Evolutionary conservation across 1,284 basidiomycete genomes (phyloP).

Genomic region (Malassezia caprae): DNA sequence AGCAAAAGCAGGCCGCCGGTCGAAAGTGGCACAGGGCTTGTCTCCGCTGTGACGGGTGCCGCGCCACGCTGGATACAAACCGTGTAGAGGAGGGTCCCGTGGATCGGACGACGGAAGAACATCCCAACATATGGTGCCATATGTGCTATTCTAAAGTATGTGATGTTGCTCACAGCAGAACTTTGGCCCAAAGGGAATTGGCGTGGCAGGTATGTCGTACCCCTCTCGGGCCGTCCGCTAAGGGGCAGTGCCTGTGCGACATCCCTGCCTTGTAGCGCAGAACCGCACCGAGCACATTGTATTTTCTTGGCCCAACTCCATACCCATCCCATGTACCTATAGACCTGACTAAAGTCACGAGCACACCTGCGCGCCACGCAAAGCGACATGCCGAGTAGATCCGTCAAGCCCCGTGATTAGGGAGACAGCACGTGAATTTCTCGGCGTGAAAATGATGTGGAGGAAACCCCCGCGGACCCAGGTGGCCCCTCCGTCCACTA

Average conservation of each 20-base stretch:
- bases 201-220: constrained; percentile 20
- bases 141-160: constrained; percentile 40
- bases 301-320: background rate
- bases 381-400: background rate
- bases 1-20: constrained; percentile 38
- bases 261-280: background rate
- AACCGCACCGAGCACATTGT: background rate
- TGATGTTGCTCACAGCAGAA: constrained; percentile 5
- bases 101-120: constrained; percentile 5
- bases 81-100: constrained; percentile 40
- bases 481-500: background rate
- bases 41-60: constrained; percentile 42
- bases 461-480: background rate
- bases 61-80: constrained; percentile 34
- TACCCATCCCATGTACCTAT: background rate
- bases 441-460: background rate
- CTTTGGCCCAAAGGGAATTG: constrained; percentile 24
- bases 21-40: constrained; percentile 44
- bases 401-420: background rate
- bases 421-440: background rate
- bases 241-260: background rate
- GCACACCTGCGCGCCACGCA: background rate
- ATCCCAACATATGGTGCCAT: constrained; percentile 38
- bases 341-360: background rate
- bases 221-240: constrained; percentile 1